Conservation (phyloP, 768 basidiomycete species). For the Pilatotrama ljubarskyi region DNA sequence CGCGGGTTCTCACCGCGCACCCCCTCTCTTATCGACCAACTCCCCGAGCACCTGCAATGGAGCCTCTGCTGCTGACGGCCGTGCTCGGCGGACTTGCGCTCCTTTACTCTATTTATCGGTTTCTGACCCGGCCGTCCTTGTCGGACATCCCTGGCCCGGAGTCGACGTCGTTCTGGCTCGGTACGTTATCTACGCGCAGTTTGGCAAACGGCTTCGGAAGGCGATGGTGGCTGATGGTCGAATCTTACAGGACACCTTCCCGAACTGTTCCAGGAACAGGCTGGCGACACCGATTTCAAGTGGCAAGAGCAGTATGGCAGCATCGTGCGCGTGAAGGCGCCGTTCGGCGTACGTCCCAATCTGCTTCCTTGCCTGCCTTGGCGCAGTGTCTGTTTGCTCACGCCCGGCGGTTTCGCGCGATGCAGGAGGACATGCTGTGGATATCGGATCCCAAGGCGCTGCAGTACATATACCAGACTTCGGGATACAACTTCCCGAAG, state of each 20-base stretch:
- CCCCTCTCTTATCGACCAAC: constrained; percentile 1
- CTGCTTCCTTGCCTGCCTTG: not conserved
- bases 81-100: constrained; percentile 12
- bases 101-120: constrained; percentile 14
- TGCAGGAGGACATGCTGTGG: constrained; percentile 51
- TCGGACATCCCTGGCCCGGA: constrained; percentile 50
- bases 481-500: constrained; percentile 56
- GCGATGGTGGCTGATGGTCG: not conserved
- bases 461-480: constrained; percentile 57
- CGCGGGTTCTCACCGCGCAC: not conserved
- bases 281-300: constrained; percentile 51
- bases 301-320: constrained; percentile 52
- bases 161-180: constrained; percentile 49
- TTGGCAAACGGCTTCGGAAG: not conserved
- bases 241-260: constrained; percentile 44
- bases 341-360: constrained; percentile 43
- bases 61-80: constrained; percentile 1
- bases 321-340: constrained; percentile 51
- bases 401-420: not conserved
- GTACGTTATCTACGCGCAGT: constrained; percentile 30
- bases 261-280: constrained; percentile 52
- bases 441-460: constrained; percentile 59
- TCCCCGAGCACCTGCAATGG: constrained; percentile 7
- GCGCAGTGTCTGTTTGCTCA: not conserved
- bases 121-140: constrained; percentile 39